phyloP scores from a whole-genome alignment of 2,329 filamentous ascomycete species.

The Botrytis elliptica region DNA sequence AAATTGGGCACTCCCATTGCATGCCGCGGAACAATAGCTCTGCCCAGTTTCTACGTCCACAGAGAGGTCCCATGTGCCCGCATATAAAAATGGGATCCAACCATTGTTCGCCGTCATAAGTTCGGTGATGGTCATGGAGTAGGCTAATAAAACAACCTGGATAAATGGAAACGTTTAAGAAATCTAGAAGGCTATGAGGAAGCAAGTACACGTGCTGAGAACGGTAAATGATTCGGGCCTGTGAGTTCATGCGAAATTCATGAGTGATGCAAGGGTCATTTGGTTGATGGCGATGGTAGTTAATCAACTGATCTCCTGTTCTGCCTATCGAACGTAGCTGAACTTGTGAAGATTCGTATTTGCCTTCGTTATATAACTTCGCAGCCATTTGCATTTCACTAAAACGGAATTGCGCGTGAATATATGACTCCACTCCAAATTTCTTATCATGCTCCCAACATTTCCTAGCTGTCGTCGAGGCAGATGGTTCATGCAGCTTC shows the following conservation, averaged over 20 bases:
- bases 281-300: background rate
- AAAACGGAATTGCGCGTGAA: background rate
- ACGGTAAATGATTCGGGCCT: background rate
- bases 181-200: background rate
- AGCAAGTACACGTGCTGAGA: background rate
- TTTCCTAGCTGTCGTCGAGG: background rate
- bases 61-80: background rate
- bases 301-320: background rate
- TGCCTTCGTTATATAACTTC: background rate
- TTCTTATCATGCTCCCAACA: background rate
- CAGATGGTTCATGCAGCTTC: background rate
- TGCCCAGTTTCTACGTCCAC: background rate
- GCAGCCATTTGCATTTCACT: background rate
- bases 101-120: background rate
- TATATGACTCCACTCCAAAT: background rate
- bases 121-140: background rate
- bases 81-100: background rate
- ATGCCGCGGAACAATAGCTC: background rate
- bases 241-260: background rate
- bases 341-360: background rate
- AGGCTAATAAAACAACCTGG: background rate
- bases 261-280: background rate
- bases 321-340: background rate
- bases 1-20: background rate
- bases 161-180: background rate